phyloP scores from a whole-genome alignment of 805 yeast genomes.

The Cyberlindnera americana region DNA sequence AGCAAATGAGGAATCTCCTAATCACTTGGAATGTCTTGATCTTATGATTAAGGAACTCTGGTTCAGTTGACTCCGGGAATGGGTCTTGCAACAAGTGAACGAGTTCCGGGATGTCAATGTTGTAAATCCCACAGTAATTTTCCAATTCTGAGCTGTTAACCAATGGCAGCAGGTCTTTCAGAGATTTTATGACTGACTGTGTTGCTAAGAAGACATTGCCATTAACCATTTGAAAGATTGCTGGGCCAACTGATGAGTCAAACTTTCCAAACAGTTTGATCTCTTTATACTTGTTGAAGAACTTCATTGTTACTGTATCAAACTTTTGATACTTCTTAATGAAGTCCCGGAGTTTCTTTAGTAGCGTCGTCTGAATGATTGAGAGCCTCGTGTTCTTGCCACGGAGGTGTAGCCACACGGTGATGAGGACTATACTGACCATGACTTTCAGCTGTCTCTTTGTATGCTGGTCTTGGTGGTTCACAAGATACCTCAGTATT shows the following conservation, averaged over 20 bases:
- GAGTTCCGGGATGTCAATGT: slow-evolving; percentile 30
- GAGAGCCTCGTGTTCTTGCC: slow-evolving; percentile 6
- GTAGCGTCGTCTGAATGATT: slow-evolving; percentile 12
- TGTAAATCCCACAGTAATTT: slow-evolving; percentile 43
- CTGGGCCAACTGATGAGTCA: too few species aligned
- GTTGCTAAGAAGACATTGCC: slow-evolving; percentile 33
- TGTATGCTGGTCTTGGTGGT: not conserved
- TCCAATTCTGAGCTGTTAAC: slow-evolving; percentile 34
- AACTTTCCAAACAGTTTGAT: slow-evolving; percentile 25
- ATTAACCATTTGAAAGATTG: slow-evolving; percentile 17
- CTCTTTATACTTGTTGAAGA: slow-evolving; percentile 30
- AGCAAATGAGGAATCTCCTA: slow-evolving; percentile 41
- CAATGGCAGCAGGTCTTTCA: slow-evolving; percentile 28
- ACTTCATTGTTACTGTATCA: slow-evolving; percentile 28
- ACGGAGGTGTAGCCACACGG: slow-evolving; percentile 9
- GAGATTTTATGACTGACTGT: slow-evolving; percentile 29
- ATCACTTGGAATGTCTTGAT: slow-evolving; percentile 35
- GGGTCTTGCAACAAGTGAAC: slow-evolving; percentile 19
- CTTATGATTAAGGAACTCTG: slow-evolving; percentile 28
- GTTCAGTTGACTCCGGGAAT: slow-evolving; percentile 5
- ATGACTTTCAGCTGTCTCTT: slow-evolving; percentile 1
- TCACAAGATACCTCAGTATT: slow-evolving; percentile 2
- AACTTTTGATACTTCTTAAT: slow-evolving; percentile 24
- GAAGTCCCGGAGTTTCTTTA: slow-evolving; percentile 18
- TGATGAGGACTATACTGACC: slow-evolving; percentile 3